These are phyloP conservation scores for Micractinium sp. DNA, from an alignment of 139 green algal genomes.

Conservation along the genomic window DNA sequence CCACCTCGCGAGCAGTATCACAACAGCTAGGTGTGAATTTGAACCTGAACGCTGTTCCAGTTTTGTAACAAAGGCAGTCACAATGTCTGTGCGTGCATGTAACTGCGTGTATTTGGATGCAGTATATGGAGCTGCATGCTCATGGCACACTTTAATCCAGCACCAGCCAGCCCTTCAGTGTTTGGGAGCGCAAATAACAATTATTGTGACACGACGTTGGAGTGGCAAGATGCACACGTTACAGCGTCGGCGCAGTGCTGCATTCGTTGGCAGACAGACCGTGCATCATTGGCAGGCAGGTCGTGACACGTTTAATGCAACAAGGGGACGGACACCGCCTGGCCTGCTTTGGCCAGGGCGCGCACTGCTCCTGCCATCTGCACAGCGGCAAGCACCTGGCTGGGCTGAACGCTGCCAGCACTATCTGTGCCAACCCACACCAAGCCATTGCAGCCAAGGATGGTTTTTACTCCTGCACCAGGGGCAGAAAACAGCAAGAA, in stretches of 20 bases:
- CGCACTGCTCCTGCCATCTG: not conserved
- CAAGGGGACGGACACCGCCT: not conserved
- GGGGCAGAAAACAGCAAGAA: not conserved
- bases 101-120: too few species aligned
- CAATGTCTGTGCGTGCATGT: too few species aligned
- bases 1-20: too few species aligned
- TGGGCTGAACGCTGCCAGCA: not conserved
- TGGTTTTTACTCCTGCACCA: not conserved
- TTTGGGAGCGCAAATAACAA: too few species aligned
- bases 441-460: slow-evolving; percentile 21
- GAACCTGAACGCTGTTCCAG: too few species aligned
- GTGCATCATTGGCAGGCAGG: not conserved
- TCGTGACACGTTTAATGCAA: not conserved
- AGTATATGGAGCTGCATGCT: too few species aligned
- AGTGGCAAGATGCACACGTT: not conserved
- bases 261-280: not conserved
- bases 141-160: too few species aligned
- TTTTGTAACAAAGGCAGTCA: too few species aligned
- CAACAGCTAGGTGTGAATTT: too few species aligned
- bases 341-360: not conserved
- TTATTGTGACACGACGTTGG: not conserved
- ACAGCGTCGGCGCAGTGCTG: not conserved
- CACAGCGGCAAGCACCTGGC: not conserved
- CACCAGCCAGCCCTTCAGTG: too few species aligned
- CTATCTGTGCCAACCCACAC: slow-evolving; percentile 3